Evolutionary conservation across 2,329 filamentous ascomycete genomes (phyloP).

Genomic region (Penicillium sp.): DNA sequence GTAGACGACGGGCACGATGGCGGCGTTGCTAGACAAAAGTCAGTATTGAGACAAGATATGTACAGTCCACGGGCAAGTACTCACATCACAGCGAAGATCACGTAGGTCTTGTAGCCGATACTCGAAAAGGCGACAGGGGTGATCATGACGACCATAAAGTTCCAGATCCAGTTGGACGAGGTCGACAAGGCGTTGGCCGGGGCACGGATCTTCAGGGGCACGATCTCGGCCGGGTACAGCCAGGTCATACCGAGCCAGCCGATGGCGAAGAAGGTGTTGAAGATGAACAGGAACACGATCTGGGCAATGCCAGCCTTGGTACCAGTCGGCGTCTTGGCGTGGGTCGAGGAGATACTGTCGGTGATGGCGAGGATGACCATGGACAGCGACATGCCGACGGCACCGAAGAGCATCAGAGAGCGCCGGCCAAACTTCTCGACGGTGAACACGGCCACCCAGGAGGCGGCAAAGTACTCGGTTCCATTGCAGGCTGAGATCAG

Average conservation of each 20-base stretch:
- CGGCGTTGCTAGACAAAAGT: slow-evolving; percentile 46
- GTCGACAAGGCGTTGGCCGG: slow-evolving; percentile 64
- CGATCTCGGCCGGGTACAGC: slow-evolving; percentile 51
- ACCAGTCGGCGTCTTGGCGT: slow-evolving; percentile 4
- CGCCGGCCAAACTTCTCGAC: slow-evolving; percentile 54
- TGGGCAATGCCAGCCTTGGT: slow-evolving; percentile 28
- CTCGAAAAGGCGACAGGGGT: slow-evolving; percentile 59
- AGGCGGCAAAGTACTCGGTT: slow-evolving; percentile 51
- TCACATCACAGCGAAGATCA: slow-evolving; percentile 56
- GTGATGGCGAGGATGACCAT: slow-evolving; percentile 52
- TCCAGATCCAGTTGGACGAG: slow-evolving; percentile 59
- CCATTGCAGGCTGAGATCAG: slow-evolving; percentile 51
- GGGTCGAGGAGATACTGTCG: slow-evolving; percentile 21
- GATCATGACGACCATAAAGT: slow-evolving; percentile 66
- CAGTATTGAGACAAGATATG: slow-evolving; percentile 6
- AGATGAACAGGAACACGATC: slow-evolving; percentile 55
- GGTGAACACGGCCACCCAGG: slow-evolving; percentile 48
- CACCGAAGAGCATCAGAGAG: slow-evolving; percentile 68
- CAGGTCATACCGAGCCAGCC: slow-evolving; percentile 64
- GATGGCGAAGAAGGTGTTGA: slow-evolving; percentile 66
- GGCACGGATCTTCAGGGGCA: slow-evolving; percentile 57
- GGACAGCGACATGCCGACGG: slow-evolving; percentile 57
- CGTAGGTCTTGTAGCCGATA: slow-evolving; percentile 56
- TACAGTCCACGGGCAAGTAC: slow-evolving; percentile 15
- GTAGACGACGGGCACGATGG: slow-evolving; percentile 57